Evolutionary conservation across 768 basidiomycete species (phyloP), one percentile per base, ranked within the genome.

Genomic region (Leccinum variicolor): DNA sequence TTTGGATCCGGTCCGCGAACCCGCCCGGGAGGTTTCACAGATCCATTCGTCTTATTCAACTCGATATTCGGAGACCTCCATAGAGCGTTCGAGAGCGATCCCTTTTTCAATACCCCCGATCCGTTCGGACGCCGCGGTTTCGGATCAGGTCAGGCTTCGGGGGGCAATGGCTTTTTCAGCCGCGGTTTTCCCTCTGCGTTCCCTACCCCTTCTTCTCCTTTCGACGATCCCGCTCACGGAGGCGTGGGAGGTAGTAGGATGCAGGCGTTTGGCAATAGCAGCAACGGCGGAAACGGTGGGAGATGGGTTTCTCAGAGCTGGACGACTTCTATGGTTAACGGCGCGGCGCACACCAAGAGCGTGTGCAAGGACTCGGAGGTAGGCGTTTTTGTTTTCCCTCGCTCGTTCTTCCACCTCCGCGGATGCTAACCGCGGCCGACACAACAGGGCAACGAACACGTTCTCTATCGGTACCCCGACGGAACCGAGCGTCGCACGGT

Each of bases 11-110:
- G 59, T 7, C 56, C 63, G 11, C 62, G 34, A 21, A 50, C 61
- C 5, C 62, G 62, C 46, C 31, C 58, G 4, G 53, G 61, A 17
- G 70, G 66, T 43, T 90, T 91, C 73, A 86, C 84, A 2, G 89
- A 92, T 67, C 90, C 90, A 2, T 91, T 90, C 67, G 74, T 79
- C 21, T 73, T 92, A 34, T 92, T 92, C 72, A 79, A 90, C 60
- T 78, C 82, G 3, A 83, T 90, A 55, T 91, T 92, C 58, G 81
- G 83, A 19, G 76, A 83, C 64, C 53, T 77, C 14, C 77, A 76
- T 46, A 62, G 64, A 28, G 71, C 72, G 21, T 73, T 74, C 34
- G 60, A 62, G 21, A 29, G 36, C 14, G 75, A 78, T 56, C 72
- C 78, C 7, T 77, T 78, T 63, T 71, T 73, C 51, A 47, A 64